Conservation (phyloP, 1,284 basidiomycete species). For the Cryptococcus sp. region DNA sequence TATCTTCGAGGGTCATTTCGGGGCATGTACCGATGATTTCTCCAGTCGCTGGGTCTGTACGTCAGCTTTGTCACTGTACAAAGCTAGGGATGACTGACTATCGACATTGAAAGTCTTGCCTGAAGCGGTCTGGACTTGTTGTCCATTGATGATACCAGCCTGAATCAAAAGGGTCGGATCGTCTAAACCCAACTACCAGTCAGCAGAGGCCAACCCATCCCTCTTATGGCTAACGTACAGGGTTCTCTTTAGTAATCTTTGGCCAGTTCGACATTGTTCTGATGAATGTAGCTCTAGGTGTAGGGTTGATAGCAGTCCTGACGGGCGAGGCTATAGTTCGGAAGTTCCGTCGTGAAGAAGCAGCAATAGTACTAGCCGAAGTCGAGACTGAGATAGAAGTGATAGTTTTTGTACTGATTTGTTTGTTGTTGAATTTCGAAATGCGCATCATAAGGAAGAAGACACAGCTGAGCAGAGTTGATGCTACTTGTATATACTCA, state of each 20-base stretch:
- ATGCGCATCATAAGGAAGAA: too few species aligned
- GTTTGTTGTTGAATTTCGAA: too few species aligned
- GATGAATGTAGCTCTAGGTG: too few species aligned
- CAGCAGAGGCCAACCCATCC: not conserved
- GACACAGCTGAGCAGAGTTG: too few species aligned
- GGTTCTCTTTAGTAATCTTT: slow-evolving; percentile 39
- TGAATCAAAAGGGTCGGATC: slow-evolving; percentile 69
- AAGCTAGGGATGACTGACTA: slow-evolving; percentile 54
- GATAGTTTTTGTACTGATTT: too few species aligned
- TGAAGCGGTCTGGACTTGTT: slow-evolving; percentile 73
- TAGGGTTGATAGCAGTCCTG: too few species aligned
- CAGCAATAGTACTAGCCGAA: too few species aligned
- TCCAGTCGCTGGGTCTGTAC: slow-evolving; percentile 73
- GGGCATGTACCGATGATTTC: slow-evolving; percentile 75
- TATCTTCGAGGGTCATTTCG: slow-evolving; percentile 79
- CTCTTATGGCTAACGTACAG: slow-evolving; percentile 20
- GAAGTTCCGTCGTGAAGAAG: too few species aligned
- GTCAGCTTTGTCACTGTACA: slow-evolving; percentile 1
- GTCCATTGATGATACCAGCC: slow-evolving; percentile 72
- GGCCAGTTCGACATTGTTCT: slow-evolving; percentile 38
- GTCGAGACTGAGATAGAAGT: too few species aligned
- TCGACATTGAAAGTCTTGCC: slow-evolving; percentile 67
- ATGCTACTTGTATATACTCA: too few species aligned
- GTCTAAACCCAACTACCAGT: slow-evolving; percentile 54
- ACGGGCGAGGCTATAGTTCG: too few species aligned